These are phyloP conservation scores for Ophiorrhiza pumila DNA, from an alignment of 257 asterid species.

Conservation along the genomic window DNA sequence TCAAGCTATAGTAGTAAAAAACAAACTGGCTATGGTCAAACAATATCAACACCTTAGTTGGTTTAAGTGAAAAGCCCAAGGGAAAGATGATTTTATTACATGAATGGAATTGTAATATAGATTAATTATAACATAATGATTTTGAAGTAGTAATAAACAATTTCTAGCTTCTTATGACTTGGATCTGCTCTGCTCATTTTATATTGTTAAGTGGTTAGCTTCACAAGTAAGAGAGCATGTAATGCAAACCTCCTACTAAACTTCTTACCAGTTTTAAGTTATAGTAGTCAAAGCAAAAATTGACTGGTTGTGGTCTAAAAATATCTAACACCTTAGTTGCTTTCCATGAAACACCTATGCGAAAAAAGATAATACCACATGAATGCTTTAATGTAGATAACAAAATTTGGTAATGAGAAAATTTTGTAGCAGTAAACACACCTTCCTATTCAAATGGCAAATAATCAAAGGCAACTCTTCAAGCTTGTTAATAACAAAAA, in stretches of 20 bases:
- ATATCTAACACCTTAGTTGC: background rate
- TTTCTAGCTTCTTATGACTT: too few species aligned
- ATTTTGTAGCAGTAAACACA: conserved; percentile 9
- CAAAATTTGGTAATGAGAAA: background rate
- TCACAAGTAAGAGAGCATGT: too few species aligned
- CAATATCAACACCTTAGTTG: background rate
- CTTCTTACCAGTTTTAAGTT: too few species aligned
- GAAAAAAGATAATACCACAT: background rate
- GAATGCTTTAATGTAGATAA: background rate
- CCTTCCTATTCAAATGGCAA: conserved; percentile 71
- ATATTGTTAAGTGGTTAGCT: too few species aligned
- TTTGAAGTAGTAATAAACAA: too few species aligned
- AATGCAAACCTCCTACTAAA: too few species aligned
- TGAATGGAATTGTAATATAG: too few species aligned
- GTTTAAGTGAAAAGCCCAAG: background rate
- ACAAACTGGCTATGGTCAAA: background rate
- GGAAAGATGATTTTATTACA: background rate
- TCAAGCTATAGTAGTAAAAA: background rate
- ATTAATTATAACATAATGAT: too few species aligned
- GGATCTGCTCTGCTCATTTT: too few species aligned
- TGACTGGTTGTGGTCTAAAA: too few species aligned
- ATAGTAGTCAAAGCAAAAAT: too few species aligned
- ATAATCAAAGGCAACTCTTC: conserved; percentile 76
- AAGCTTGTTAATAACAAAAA: conserved; percentile 46
- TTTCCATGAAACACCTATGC: background rate